Percentiles rank a stretch among this genome's conserved stretches.
Conservation (phyloP, 2,329 filamentous ascomycete genomes). For the Fonsecaea monophora region DNA sequence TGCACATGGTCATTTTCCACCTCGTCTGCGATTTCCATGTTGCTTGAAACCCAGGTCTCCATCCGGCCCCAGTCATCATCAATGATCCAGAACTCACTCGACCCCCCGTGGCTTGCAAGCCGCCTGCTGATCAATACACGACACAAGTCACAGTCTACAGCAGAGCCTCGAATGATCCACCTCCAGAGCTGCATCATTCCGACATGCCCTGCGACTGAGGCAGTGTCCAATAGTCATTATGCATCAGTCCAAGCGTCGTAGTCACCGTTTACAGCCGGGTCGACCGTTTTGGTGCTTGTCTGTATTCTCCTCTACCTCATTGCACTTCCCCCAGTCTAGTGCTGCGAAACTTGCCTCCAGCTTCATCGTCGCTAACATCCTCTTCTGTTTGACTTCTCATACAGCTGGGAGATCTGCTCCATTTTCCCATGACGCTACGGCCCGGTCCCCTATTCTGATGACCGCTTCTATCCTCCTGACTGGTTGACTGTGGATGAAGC, state of each 20-base stretch:
- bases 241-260: slow-evolving; percentile 31
- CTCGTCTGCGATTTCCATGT: slow-evolving; percentile 25
- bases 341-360: slow-evolving; percentile 33
- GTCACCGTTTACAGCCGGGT: slow-evolving; percentile 33
- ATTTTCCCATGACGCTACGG: slow-evolving; percentile 42
- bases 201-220: slow-evolving; percentile 23
- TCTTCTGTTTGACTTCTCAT: slow-evolving; percentile 41
- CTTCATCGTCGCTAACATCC: slow-evolving; percentile 31
- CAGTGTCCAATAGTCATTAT: slow-evolving; percentile 32
- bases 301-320: slow-evolving; percentile 30
- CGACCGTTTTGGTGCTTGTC: slow-evolving; percentile 17
- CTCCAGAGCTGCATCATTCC: slow-evolving; percentile 30
- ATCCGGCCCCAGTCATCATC: slow-evolving; percentile 9
- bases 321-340: slow-evolving; percentile 25
- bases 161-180: slow-evolving; percentile 39
- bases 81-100: slow-evolving; percentile 14
- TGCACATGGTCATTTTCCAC: slow-evolving; percentile 21
- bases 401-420: slow-evolving; percentile 46
- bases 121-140: slow-evolving; percentile 33
- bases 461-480: slow-evolving; percentile 25
- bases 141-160: slow-evolving; percentile 15
- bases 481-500: slow-evolving; percentile 33
- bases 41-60: slow-evolving; percentile 8
- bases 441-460: slow-evolving; percentile 33
- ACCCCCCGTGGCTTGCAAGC: slow-evolving; percentile 33